These are phyloP conservation scores for Isoetes taiwanensis DNA, from an alignment of 75 land plant genomes.

Conservation along the genomic window DNA sequence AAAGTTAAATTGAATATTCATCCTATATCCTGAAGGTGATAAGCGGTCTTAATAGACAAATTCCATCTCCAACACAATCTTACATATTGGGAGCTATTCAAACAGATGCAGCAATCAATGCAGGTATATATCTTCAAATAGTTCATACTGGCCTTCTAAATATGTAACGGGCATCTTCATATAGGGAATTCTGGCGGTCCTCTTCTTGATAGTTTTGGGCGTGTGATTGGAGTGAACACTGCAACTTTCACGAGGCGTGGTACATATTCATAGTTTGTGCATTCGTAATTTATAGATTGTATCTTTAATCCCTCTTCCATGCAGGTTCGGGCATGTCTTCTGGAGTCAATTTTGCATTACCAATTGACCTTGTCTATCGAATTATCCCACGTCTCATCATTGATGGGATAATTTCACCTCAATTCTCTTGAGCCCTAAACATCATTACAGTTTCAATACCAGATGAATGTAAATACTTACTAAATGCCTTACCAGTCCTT, in stretches of 20 bases:
- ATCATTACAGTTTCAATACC: too few relatives aligned
- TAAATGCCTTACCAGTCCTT: too few relatives aligned
- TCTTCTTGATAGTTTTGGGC: conserved; percentile 68
- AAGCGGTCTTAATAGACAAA: conserved; percentile 84
- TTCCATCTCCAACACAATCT: conserved; percentile 75
- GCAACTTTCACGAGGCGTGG: conserved; percentile 88
- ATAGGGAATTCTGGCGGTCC: conserved; percentile 97
- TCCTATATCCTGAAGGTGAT: conserved; percentile 39
- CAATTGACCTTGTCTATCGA: conserved; percentile 50
- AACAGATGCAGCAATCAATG: conserved; percentile 88
- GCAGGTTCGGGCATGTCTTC: conserved; percentile 80
- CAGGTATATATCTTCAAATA: too few relatives aligned
- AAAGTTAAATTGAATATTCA: background rate
- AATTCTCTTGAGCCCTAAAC: too few relatives aligned
- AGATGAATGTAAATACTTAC: too few relatives aligned
- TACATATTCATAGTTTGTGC: conserved; percentile 13
- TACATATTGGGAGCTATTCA: conserved; percentile 79
- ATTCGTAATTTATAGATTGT: too few relatives aligned
- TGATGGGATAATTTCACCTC: conserved; percentile 41
- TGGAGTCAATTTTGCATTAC: conserved; percentile 87
- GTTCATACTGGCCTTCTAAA: too few relatives aligned
- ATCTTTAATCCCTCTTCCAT: conserved; percentile 2
- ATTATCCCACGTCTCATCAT: conserved; percentile 68
- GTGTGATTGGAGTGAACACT: conserved; percentile 87
- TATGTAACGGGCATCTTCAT: too few relatives aligned